phyloP scores from a whole-genome alignment of 2,329 filamentous ascomycete species.

The Penicillium sp. region DNA sequence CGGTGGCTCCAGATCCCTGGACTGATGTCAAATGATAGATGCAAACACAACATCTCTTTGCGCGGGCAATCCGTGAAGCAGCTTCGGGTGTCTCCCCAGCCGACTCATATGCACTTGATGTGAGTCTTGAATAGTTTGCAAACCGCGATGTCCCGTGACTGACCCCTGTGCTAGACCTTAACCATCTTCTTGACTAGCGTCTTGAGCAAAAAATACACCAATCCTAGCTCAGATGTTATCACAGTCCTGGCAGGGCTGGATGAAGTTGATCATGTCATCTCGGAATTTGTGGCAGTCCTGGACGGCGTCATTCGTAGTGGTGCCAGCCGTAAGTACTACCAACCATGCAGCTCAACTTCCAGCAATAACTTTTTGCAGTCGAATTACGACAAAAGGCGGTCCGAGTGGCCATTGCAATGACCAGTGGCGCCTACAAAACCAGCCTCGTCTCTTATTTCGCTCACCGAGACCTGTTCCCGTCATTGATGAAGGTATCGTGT shows the following conservation, averaged over 20 bases:
- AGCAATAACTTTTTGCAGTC: constrained; percentile 45
- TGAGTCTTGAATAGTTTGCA: constrained; percentile 39
- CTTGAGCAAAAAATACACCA: constrained; percentile 84
- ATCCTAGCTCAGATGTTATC: constrained; percentile 92
- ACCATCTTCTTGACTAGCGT: constrained; percentile 79
- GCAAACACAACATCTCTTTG: constrained; percentile 73
- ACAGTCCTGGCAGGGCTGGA: constrained; percentile 82
- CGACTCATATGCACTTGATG: constrained; percentile 78
- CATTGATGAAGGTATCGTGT: constrained; percentile 75
- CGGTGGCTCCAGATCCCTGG: background rate
- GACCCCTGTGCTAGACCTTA: constrained; percentile 62
- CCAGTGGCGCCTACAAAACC: constrained; percentile 92
- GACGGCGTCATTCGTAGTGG: constrained; percentile 79
- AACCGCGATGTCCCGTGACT: constrained; percentile 29
- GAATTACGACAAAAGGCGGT: constrained; percentile 73
- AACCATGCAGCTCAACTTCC: no score
- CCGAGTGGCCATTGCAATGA: constrained; percentile 72
- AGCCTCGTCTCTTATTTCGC: constrained; percentile 92
- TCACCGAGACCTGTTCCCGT: constrained; percentile 86
- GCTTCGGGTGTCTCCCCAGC: constrained; percentile 56
- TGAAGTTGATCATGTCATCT: constrained; percentile 77
- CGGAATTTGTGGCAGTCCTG: constrained; percentile 76
- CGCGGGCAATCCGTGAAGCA: constrained; percentile 63
- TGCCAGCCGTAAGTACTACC: constrained; percentile 53
- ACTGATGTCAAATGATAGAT: constrained; percentile 36